Percentiles rank a stretch among this genome's conserved stretches.
Evolutionary conservation across 2,329 filamentous ascomycete genomes (phyloP).

Genomic region (Colletotrichum tropicicola): DNA sequence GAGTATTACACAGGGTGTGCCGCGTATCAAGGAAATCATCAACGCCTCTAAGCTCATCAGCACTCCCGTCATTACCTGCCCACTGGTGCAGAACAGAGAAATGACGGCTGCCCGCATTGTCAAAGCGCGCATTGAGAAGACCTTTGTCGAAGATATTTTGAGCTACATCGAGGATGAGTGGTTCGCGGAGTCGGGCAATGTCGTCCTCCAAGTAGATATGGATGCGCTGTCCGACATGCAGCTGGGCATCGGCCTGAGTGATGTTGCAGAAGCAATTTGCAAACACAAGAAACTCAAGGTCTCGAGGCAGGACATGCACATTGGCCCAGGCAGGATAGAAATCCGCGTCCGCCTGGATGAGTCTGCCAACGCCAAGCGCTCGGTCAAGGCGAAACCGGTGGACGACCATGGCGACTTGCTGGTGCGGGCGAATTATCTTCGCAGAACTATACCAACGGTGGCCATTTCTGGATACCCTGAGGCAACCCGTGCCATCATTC

Average conservation of each 20-base stretch:
- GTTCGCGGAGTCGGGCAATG: constrained; percentile 77
- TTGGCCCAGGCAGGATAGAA: constrained; percentile 72
- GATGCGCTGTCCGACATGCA: constrained; percentile 82
- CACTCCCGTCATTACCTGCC: constrained; percentile 92
- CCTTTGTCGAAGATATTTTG: constrained; percentile 84
- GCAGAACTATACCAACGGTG: constrained; percentile 82
- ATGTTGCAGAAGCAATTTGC: constrained; percentile 81
- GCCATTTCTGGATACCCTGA: constrained; percentile 90
- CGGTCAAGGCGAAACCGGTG: constrained; percentile 55
- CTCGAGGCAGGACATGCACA: constrained; percentile 69
- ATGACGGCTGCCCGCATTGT: constrained; percentile 88
- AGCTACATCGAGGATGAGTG: constrained; percentile 88
- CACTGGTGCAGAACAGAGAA: constrained; percentile 78
- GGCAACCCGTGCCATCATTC: constrained; percentile 86
- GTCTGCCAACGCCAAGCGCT: constrained; percentile 56
- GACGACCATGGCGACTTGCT: constrained; percentile 62
- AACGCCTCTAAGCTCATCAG: constrained; percentile 95
- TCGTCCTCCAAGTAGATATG: constrained; percentile 84
- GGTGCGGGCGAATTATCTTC: constrained; percentile 84
- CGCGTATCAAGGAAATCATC: constrained; percentile 99
- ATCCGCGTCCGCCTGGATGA: constrained; percentile 73
- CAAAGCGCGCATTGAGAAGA: constrained; percentile 95
- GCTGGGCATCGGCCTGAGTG: constrained; percentile 76
- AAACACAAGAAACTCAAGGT: constrained; percentile 86
- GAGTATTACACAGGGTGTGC: constrained; percentile 99